Evolutionary conservation across 257 asterid species (phyloP).

Genomic region (Henckelia pumila): DNA sequence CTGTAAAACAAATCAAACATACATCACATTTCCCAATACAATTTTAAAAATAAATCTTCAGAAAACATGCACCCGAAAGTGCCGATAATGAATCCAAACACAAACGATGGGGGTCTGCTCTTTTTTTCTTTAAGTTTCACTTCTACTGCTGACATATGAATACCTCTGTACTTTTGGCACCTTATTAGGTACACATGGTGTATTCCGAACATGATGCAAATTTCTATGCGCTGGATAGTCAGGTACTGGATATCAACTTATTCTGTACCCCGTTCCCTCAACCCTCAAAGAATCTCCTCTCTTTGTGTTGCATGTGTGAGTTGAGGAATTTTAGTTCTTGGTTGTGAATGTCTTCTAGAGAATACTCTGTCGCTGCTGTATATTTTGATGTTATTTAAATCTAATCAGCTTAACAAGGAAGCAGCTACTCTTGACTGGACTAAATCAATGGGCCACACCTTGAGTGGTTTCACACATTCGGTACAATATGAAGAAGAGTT

Average conservation of each 20-base stretch:
- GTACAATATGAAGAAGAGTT: constrained; percentile 44
- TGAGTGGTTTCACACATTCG: constrained; percentile 41
- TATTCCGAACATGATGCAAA: constrained; percentile 76
- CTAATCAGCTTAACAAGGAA: constrained; percentile 77
- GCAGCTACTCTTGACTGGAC: constrained; percentile 88
- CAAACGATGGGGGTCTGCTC: not conserved
- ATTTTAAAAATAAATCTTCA: not conserved
- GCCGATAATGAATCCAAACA: too few species aligned
- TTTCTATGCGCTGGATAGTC: constrained; percentile 72
- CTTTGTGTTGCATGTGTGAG: not conserved
- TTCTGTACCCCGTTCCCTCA: constrained; percentile 10
- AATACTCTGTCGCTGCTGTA: not conserved
- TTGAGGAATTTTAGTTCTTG: not conserved
- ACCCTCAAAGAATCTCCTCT: constrained; percentile 8
- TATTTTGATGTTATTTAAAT: constrained; percentile 19
- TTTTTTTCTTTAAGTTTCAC: constrained; percentile 6
- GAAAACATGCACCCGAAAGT: not conserved
- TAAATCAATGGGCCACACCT: constrained; percentile 65
- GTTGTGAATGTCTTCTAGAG: not conserved
- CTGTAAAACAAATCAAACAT: too few species aligned
- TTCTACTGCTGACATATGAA: constrained; percentile 1
- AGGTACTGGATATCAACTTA: constrained; percentile 41
- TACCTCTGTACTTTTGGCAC: constrained; percentile 17
- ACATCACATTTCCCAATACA: not conserved
- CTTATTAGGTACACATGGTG: constrained; percentile 86